A percentile compares a stretch with the other conserved stretches of the same genome.
Conservation (phyloP, 2,329 filamentous ascomycete species). For the Fusarium sp. region DNA sequence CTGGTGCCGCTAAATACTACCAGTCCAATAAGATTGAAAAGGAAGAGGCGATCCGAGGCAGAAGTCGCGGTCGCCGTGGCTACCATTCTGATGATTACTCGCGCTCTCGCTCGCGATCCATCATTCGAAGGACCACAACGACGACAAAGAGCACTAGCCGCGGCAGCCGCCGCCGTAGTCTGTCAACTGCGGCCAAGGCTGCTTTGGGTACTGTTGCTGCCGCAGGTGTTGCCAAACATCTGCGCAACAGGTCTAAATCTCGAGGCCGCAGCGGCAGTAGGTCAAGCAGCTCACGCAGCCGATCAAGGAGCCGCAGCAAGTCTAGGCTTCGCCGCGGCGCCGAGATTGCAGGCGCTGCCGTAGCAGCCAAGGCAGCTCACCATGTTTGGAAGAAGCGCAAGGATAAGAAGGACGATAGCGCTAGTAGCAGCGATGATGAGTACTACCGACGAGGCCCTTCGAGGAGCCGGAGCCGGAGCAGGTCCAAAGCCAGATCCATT, state of each 20-base stretch:
- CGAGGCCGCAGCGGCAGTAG: constrained; percentile 46
- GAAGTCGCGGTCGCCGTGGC: constrained; percentile 65
- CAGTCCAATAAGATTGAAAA: constrained; percentile 73
- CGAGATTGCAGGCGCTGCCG: constrained; percentile 72
- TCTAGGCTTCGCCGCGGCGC: constrained; percentile 68
- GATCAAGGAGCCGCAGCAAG: constrained; percentile 58
- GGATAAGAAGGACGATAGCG: constrained; percentile 69
- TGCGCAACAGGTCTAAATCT: constrained; percentile 67
- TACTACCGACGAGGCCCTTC: constrained; percentile 56
- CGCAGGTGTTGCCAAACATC: constrained; percentile 71
- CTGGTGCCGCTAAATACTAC: constrained; percentile 76
- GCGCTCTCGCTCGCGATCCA: constrained; percentile 60
- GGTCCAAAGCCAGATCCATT: constrained; percentile 66
- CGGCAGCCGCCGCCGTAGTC: constrained; percentile 61
- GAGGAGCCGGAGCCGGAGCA: constrained; percentile 62
- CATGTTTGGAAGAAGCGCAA: constrained; percentile 74
- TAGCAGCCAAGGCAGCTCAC: constrained; percentile 72
- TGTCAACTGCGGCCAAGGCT: constrained; percentile 68
- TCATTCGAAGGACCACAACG: constrained; percentile 53
- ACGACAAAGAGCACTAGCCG: constrained; percentile 56
- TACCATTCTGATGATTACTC: constrained; percentile 61
- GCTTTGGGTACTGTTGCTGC: constrained; percentile 71
- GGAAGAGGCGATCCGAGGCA: constrained; percentile 71
- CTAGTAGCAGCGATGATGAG: constrained; percentile 55
- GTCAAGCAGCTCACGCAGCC: constrained; percentile 45